phyloP scores from a whole-genome alignment of 2,329 filamentous ascomycete species.

The Ascochyta viciae-villosae region DNA sequence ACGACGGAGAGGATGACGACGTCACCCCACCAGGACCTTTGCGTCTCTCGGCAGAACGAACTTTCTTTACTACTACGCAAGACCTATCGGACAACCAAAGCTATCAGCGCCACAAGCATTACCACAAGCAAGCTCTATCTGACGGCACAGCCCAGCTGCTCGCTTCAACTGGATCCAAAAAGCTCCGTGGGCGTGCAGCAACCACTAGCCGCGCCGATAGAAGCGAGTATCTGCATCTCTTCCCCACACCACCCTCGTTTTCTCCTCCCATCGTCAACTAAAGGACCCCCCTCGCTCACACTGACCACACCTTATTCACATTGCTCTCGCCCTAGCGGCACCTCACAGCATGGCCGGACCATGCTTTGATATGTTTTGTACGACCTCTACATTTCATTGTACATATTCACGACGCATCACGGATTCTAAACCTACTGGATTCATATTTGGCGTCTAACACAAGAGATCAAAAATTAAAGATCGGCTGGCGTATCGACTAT shows the following conservation, averaged over 20 bases:
- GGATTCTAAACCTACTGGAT: background rate
- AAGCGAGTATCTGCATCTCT: conserved; percentile 40
- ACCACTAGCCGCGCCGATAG: conserved; percentile 35
- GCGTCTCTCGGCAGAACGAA: conserved; percentile 31
- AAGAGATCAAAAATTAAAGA: background rate
- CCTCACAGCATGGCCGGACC: conserved; percentile 6
- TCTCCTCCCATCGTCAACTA: conserved; percentile 18
- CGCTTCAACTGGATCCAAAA: conserved; percentile 14
- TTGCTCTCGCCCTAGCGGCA: background rate
- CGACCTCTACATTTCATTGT: conserved; percentile 10
- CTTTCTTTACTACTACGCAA: conserved; percentile 41
- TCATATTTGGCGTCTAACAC: conserved; percentile 1
- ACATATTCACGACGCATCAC: conserved; percentile 17
- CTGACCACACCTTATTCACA: background rate
- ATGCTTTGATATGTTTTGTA: background rate
- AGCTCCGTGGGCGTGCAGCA: conserved; percentile 35
- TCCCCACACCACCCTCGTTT: conserved; percentile 40
- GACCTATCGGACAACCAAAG: conserved; percentile 27
- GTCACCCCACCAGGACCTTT: conserved; percentile 42
- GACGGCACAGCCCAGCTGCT: conserved; percentile 44
- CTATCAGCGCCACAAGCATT: conserved; percentile 35
- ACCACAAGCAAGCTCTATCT: conserved; percentile 45
- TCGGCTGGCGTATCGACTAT: background rate
- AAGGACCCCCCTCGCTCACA: background rate
- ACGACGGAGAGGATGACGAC: conserved; percentile 40